Evolutionary conservation across 768 basidiomycete species (phyloP), one percentile per base, ranked within the genome.

Genomic region (Megacollybia marginata): DNA sequence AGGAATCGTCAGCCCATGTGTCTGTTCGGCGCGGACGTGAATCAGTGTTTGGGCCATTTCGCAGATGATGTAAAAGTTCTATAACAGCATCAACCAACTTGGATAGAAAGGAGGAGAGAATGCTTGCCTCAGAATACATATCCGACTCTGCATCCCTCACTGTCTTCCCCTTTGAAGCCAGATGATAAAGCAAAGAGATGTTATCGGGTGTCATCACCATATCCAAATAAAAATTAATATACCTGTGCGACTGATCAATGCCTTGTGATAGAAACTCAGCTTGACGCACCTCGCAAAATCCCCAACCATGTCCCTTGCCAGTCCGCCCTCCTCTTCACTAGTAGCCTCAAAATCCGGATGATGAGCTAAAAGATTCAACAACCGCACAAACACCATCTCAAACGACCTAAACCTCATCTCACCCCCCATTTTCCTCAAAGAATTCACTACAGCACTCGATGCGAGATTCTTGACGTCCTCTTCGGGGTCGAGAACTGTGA

Each of bases 401-500:
- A 94, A 75, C 46, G 79, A 67, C n/a, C 82, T 75, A 13, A 90
- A 68, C 42, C 28, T 79, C 57, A 12, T 69, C 85, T 82, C 59
- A 4, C 12, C 5, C 4, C 5, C 8, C 38, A 40, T 40, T 8
- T 40, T 15, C 15, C 8, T 40, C 15, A 40, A 18, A 3, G 15
- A 40, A 40, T 40, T 15, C 23, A 28, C 23, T 28, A 28, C 23
- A 28, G 6, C 2, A 28, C 23, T 28, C 23, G 23, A 28, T 49
- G 88, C 92, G 67, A 79, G 72, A 23, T 63, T 65, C 55, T 80
- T 83, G 28, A 93, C 76, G 51, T 97, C 94, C 19, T 65, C 63
- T 53, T 97, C 95, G 0, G 94, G 94, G 64, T 99, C 96, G 57
- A 91, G 85, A 1, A 93, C 85, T 0, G 88, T 84, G 42, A 99